Base-by-base conservation (phyloP, 2,329 filamentous ascomycete species). In the Hypoxylon sp. region DNA sequence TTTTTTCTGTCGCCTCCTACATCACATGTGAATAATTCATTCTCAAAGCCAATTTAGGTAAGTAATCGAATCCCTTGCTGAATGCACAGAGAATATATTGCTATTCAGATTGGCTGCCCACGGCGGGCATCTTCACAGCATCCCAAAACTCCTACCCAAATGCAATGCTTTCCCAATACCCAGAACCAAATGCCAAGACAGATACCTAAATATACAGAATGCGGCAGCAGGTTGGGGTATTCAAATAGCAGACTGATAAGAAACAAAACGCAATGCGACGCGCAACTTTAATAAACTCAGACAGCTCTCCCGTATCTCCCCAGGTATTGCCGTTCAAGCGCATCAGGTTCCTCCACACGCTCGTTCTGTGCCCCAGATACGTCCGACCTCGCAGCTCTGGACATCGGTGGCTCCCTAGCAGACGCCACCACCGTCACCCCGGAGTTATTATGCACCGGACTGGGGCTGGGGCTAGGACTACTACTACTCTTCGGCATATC, bases 261-360 rank as follows among this genome's bases (percentile, higher is more conserved):
- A 38, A 55, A 55, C 11, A 13, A 41, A 25, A 19, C 30, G 0
- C 9, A 28, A 46, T 28, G 38, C 52, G 17, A 30, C 25, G 3
- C 11, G 2, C 19, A 46, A 56, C n/a, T 9, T 9, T 7, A 46
- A 10, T 23, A 50, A 50, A 68, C 62, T 52, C 17, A 73, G 50
- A 66, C 36, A 61, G 17, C 41, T 49, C 34, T 65, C 60, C 59
- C 72, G 28, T 65, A 68, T 19, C 57, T 65, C n/a, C 65, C 65
- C 13, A 68, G 43, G n/a, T 72, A 58, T 61, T 66, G 58, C 53
- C 55, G 11, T 46, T 73, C 60, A 62, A 72, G n/a, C 65, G 57
- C 59, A 60, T 71, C 58, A n/a, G 45, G 38, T 52, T 72, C 43
- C 67, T 68, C 45, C 17, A 13, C 6, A 19, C 41, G 14, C 46